These are phyloP conservation scores for Edaphochlamys debaryana DNA, from an alignment of 139 green algal species.

Conservation along the genomic window DNA sequence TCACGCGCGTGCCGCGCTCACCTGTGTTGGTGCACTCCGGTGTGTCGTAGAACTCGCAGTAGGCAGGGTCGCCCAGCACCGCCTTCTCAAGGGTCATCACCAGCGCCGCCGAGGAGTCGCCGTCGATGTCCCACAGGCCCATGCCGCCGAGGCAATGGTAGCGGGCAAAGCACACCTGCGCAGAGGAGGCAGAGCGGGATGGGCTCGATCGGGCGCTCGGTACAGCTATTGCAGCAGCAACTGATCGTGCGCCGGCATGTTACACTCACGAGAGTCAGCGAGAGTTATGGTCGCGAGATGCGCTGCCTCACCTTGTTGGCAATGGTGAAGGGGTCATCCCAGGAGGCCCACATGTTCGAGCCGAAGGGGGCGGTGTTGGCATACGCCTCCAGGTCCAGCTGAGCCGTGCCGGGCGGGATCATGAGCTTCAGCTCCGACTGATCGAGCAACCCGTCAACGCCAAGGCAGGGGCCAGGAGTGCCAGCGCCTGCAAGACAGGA, in stretches of 20 bases:
- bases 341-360: not conserved
- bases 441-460: not conserved
- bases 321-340: not conserved
- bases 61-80: too few relatives aligned
- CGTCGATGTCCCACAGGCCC: not conserved
- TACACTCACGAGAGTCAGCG: too few relatives aligned
- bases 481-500: too few relatives aligned
- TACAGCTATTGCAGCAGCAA: too few relatives aligned
- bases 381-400: not conserved
- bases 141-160: not conserved
- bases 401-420: not conserved
- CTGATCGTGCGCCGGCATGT: too few relatives aligned
- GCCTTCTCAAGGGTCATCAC: not conserved
- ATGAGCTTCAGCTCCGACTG: not conserved
- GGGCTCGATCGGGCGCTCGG: too few relatives aligned
- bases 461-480: not conserved
- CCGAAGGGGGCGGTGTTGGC: too few relatives aligned
- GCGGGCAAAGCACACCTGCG: not conserved
- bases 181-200: too few relatives aligned
- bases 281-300: too few relatives aligned
- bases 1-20: too few relatives aligned
- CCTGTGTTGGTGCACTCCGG: too few relatives aligned
- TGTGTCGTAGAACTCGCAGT: too few relatives aligned
- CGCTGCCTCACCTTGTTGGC: not conserved
- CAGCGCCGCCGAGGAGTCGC: not conserved